These are phyloP conservation scores for Fusarium palustre DNA, from an alignment of 2,329 filamentous ascomycete genomes.

Conservation along the genomic window DNA sequence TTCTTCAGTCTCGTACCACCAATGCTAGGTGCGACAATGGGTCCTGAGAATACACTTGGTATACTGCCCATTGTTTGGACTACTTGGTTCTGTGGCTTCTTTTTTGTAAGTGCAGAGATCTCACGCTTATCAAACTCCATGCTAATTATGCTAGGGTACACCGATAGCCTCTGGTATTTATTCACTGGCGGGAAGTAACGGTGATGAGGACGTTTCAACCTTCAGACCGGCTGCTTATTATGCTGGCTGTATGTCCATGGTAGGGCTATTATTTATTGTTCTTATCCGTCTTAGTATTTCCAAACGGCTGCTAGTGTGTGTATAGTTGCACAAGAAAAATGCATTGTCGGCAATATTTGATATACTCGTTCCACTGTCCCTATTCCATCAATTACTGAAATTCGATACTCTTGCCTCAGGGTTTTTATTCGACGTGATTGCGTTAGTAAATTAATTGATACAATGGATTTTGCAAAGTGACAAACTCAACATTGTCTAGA, in stretches of 20 bases:
- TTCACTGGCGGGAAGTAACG: slow-evolving; percentile 6
- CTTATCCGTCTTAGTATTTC: slow-evolving; percentile 25
- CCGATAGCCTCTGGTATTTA: slow-evolving; percentile 43
- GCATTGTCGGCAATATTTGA: too few relatives aligned
- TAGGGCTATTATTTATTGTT: slow-evolving; percentile 28
- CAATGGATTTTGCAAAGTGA: too few relatives aligned
- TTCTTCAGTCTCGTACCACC: slow-evolving; percentile 50
- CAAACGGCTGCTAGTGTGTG: background rate
- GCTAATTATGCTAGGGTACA: slow-evolving; percentile 25
- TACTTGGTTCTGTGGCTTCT: slow-evolving; percentile 49
- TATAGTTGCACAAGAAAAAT: background rate
- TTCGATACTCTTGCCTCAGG: too few relatives aligned
- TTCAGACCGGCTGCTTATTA: slow-evolving; percentile 39
- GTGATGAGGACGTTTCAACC: background rate
- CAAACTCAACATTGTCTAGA: too few relatives aligned
- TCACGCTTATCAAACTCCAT: accelerated
- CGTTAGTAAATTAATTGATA: too few relatives aligned
- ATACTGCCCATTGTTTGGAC: slow-evolving; percentile 48
- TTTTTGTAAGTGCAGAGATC: slow-evolving; percentile 36
- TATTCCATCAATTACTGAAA: too few relatives aligned
- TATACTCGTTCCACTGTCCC: too few relatives aligned
- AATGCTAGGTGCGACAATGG: slow-evolving; percentile 45
- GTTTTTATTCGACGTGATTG: too few relatives aligned
- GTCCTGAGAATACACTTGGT: slow-evolving; percentile 38
- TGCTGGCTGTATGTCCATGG: slow-evolving; percentile 30